Percentiles rank a stretch among this genome's conserved stretches.
phyloP scores from a whole-genome alignment of 1,139 yeast species.

The Protomyces macrosporus region DNA sequence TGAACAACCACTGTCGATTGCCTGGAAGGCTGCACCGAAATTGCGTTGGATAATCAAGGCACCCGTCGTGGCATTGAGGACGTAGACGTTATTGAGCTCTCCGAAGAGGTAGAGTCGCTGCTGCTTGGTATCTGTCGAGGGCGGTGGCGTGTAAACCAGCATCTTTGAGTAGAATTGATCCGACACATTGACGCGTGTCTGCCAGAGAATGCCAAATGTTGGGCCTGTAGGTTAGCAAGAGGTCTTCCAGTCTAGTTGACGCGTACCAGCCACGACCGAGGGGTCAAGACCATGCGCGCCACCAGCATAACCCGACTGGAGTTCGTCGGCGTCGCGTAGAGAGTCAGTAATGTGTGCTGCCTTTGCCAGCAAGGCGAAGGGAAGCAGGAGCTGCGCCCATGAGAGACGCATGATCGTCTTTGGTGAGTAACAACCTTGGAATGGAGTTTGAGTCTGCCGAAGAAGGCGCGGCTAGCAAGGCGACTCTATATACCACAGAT shows the following conservation, averaged over 20 bases:
- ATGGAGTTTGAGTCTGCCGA: too few species aligned
- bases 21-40: neutral
- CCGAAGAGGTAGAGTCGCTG: neutral
- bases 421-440: too few species aligned
- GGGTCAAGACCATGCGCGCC: conserved; percentile 8
- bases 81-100: neutral
- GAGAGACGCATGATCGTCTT: neutral
- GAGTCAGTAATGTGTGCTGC: neutral
- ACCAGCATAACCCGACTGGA: conserved; percentile 7
- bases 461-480: too few species aligned
- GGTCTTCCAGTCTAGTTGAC: neutral
- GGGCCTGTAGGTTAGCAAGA: neutral
- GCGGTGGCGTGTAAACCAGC: conserved; percentile 1
- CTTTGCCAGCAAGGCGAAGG: neutral
- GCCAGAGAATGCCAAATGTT: conserved; percentile 1
- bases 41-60: neutral
- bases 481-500: too few species aligned
- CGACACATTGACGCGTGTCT: neutral
- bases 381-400: neutral
- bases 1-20: neutral
- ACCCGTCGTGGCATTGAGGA: conserved; percentile 2
- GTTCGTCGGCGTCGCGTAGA: conserved; percentile 2
- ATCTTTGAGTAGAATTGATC: conserved; percentile 4
- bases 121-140: neutral
- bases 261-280: conserved; percentile 1